A percentile compares a stretch with the other conserved stretches of the same genome.
These are phyloP conservation scores for Phyllosticta ampelicida DNA, from an alignment of 2,329 filamentous ascomycete species.

Conservation along the genomic window DNA sequence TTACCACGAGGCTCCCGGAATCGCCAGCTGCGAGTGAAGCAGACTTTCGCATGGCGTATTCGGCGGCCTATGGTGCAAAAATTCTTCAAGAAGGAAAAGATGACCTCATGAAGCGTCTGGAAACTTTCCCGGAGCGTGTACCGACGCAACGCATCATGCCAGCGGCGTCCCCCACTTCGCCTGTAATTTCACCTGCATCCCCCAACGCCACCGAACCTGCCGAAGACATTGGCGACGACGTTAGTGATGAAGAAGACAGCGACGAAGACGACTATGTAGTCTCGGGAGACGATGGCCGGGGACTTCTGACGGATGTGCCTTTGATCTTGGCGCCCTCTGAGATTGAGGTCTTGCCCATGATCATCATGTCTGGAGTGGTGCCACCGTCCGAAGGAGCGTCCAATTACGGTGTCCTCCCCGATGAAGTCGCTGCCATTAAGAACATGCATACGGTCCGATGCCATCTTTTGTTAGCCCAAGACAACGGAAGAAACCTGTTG, in stretches of 20 bases:
- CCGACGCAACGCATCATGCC: constrained; percentile 25
- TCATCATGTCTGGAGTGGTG: constrained; percentile 88
- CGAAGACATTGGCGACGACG: constrained; percentile 9
- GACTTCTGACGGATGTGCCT: constrained; percentile 83
- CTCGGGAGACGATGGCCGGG: constrained; percentile 59
- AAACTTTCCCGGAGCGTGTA: constrained; percentile 16
- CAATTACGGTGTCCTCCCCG: constrained; percentile 39
- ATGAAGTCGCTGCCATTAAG: constrained; percentile 46
- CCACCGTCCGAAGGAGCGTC: constrained; percentile 62
- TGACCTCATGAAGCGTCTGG: constrained; percentile 40
- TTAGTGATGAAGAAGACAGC: constrained; percentile 52
- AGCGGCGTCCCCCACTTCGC: constrained; percentile 24
- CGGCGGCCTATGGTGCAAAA: constrained; percentile 37
- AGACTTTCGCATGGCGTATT: constrained; percentile 40
- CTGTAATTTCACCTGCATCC: constrained; percentile 19
- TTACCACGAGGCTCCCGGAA: constrained; percentile 17
- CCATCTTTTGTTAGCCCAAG: constrained; percentile 77
- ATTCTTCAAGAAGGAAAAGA: constrained; percentile 41
- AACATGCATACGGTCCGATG: constrained; percentile 87
- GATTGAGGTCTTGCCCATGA: constrained; percentile 94
- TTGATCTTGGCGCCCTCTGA: constrained; percentile 90
- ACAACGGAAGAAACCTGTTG: constrained; percentile 80
- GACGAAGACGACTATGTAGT: constrained; percentile 73
- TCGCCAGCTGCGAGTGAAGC: constrained; percentile 27
- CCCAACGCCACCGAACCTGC: constrained; percentile 20